phyloP scores from a whole-genome alignment of 2,329 filamentous ascomycete genomes.

The Claviceps sp. region DNA sequence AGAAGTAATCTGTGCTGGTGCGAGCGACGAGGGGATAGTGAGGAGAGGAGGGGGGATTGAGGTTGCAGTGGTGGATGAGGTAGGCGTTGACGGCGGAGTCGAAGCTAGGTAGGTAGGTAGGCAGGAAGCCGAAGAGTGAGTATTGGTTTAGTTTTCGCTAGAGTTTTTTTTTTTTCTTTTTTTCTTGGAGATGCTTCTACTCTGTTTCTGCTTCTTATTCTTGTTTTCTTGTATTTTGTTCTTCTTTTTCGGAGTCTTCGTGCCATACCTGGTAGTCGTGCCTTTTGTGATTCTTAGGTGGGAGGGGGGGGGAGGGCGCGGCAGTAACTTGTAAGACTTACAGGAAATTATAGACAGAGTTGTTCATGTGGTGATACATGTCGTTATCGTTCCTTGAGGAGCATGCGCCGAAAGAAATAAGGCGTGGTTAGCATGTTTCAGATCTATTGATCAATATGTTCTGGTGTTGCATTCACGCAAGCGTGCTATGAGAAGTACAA shows the following conservation, averaged over 20 bases:
- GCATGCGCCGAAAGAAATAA: background rate
- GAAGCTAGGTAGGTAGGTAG: slow-evolving; percentile 36
- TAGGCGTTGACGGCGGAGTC: slow-evolving; percentile 87
- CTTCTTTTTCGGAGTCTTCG: background rate
- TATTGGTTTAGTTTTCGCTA: background rate
- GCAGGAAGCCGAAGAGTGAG: background rate
- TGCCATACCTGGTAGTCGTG: too few species aligned
- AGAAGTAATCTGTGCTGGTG: slow-evolving; percentile 75
- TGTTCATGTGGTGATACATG: slow-evolving; percentile 92
- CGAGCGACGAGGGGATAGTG: slow-evolving; percentile 79
- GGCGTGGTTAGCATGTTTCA: background rate
- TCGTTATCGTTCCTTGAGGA: slow-evolving; percentile 70
- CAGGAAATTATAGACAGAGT: slow-evolving; percentile 74
- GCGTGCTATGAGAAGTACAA: too few species aligned
- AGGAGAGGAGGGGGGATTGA: slow-evolving; percentile 54
- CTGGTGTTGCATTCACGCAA: too few species aligned
- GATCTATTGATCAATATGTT: too few species aligned
- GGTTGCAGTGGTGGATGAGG: slow-evolving; percentile 63
- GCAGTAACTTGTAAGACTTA: slow-evolving; percentile 20
- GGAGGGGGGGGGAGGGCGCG: background rate
- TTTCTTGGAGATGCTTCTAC: background rate
- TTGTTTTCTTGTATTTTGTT: background rate
- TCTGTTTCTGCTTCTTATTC: background rate
- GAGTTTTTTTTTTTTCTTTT: background rate
- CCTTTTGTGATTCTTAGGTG: too few species aligned